Conservation (phyloP, 192 early-diverging fungal genomes). For the Geranomyces variabilis region DNA sequence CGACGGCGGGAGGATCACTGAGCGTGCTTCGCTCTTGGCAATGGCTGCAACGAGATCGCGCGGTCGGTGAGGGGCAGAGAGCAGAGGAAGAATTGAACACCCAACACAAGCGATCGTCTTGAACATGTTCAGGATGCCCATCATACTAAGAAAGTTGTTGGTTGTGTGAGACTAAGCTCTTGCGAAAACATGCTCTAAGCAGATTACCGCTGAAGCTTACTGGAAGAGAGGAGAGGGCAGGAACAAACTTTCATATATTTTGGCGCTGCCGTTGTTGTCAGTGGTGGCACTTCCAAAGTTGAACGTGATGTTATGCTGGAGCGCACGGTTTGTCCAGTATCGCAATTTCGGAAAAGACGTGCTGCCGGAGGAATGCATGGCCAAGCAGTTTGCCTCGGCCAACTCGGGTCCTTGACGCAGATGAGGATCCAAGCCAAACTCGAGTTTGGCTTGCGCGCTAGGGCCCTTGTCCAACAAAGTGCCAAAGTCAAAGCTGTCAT, state of each 20-base stretch:
- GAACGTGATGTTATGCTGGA: not conserved
- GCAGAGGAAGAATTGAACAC: not conserved
- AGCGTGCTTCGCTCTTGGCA: not conserved
- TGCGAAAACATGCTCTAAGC: not conserved
- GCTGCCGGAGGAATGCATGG: not conserved
- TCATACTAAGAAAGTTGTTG: conserved; percentile 2
- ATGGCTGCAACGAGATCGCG: conserved; percentile 6
- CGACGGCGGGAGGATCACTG: not conserved
- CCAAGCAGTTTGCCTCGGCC: not conserved
- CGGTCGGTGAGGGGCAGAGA: not conserved
- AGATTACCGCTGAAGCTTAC: not conserved
- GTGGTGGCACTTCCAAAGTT: not conserved
- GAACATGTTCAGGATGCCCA: not conserved
- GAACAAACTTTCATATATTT: not conserved
- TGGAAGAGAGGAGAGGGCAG: conserved; percentile 2
- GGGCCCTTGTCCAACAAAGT: not conserved
- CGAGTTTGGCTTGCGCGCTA: not conserved
- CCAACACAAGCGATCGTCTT: not conserved
- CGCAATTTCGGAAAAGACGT: conserved; percentile 22
- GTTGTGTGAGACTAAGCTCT: too few relatives aligned
- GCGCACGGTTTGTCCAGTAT: conserved; percentile 21
- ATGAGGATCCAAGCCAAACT: too few relatives aligned
- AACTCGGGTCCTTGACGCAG: too few relatives aligned
- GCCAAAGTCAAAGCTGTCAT: not conserved
- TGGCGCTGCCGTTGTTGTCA: not conserved